These are phyloP conservation scores for Casuarina glauca DNA, from an alignment of 306 rosid species.

Conservation along the genomic window DNA sequence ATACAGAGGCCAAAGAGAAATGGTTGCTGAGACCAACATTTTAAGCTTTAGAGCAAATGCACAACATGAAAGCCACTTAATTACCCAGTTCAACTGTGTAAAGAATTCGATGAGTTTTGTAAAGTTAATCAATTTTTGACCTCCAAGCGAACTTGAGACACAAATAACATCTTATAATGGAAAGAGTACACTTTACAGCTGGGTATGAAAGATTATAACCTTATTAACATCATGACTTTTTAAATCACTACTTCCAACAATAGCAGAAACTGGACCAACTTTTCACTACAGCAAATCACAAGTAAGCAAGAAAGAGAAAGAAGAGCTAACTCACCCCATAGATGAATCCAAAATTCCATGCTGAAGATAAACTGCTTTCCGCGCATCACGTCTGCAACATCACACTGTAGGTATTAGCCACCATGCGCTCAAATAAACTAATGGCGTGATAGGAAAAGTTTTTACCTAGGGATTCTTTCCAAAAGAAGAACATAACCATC, in stretches of 20 bases:
- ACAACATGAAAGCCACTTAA: not conserved
- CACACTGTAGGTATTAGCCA: slow-evolving; percentile 22
- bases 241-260: not conserved
- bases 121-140: not conserved
- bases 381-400: slow-evolving; percentile 81
- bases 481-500: slow-evolving; percentile 92
- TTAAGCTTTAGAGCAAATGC: not conserved
- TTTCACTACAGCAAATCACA: slow-evolving; percentile 17
- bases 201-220: not conserved
- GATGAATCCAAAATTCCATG: slow-evolving; percentile 93
- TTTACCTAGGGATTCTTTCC: slow-evolving; percentile 94
- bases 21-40: not conserved
- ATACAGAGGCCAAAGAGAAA: not conserved
- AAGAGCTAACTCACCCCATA: slow-evolving; percentile 78
- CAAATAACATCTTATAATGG: not conserved
- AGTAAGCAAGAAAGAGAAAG: slow-evolving; percentile 16
- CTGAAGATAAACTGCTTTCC: slow-evolving; percentile 85
- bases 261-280: not conserved
- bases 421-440: slow-evolving; percentile 16
- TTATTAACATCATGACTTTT: not conserved
- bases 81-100: not conserved
- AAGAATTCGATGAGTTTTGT: not conserved
- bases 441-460: not conserved
- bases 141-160: not conserved
- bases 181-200: not conserved